Evolutionary conservation across 176 grass and related monocot species (phyloP), one percentile per base, ranked within the genome.

Genomic region (Zizania latifolia): DNA sequence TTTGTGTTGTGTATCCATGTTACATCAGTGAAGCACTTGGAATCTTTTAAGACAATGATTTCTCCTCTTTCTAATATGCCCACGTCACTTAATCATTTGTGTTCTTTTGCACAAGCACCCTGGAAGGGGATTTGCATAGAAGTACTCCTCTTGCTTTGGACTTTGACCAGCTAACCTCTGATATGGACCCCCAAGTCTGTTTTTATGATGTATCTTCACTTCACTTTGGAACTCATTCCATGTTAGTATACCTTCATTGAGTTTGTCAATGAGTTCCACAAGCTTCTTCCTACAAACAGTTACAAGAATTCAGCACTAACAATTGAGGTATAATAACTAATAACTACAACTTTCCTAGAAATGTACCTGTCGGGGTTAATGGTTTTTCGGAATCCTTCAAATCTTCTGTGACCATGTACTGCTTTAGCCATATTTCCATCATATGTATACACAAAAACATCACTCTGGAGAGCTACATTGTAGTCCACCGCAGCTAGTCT

Each of bases 341-440:
- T 77, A 53, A 21, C 21, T 53, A 75, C n/a, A 64, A 81, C 8
- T 54, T 24, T 75, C 11, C 39, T 16, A 74, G 9, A 32, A 55
- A 77, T n/a, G 65, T 82, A 96, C 92, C 89, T 96, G 72, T 96
- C 74, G 0, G 91, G 95, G 55, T 90, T 87, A 19, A 99, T 92
- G 36, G 91, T 94, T 82, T 92, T 94, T 15, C 55, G 68, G 66
- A 99, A 99, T 37, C 91, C 95, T 86, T 99, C 91, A 11, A 90
- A 99, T 77, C 77, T 89, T 75, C 95, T 83, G 65, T 99, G 95
- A 15, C 95, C 95, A 24, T 90, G 89, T 68, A 99, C 95, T 45
- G 95, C 92, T 83, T 79, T 99, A 16, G 95, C 95, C 95, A 99
- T 99, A 87, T 94, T 94, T 33, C 95, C 95, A 32, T 99, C 91